Conservation (phyloP, 495 filamentous ascomycete genomes). For the Penicillium coffeae region DNA sequence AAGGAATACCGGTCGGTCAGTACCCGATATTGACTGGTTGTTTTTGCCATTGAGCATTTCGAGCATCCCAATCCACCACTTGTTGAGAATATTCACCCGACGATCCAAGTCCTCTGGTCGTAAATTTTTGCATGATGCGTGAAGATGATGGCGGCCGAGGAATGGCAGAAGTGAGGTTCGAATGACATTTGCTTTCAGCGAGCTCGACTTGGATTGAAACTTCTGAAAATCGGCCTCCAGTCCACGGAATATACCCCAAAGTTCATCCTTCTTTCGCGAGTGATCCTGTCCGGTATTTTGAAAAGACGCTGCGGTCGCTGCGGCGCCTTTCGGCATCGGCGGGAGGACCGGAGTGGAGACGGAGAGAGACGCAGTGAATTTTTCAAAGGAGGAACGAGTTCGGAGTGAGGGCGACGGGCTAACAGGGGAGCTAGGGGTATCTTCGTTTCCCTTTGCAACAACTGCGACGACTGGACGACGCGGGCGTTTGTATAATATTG, state of each 20-base stretch:
- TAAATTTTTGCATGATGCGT: slow-evolving; percentile 63
- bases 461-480: slow-evolving; percentile 52
- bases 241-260: slow-evolving; percentile 81
- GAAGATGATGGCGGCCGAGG: slow-evolving; percentile 64
- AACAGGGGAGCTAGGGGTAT: slow-evolving; percentile 37
- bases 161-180: slow-evolving; percentile 81
- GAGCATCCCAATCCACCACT: slow-evolving; percentile 92
- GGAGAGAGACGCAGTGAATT: slow-evolving; percentile 46
- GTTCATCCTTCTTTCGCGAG: slow-evolving; percentile 68
- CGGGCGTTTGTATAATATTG: slow-evolving; percentile 41
- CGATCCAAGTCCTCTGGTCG: slow-evolving; percentile 83
- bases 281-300: slow-evolving; percentile 41
- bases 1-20: slow-evolving; percentile 76
- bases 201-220: slow-evolving; percentile 73
- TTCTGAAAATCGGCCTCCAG: slow-evolving; percentile 81
- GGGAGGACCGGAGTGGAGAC: slow-evolving; percentile 47
- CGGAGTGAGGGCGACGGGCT: slow-evolving; percentile 46
- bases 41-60: slow-evolving; percentile 77
- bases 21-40: slow-evolving; percentile 67
- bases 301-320: slow-evolving; percentile 26
- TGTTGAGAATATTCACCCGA: slow-evolving; percentile 76
- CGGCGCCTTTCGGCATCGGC: slow-evolving; percentile 44
- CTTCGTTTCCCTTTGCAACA: slow-evolving; percentile 44
- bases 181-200: slow-evolving; percentile 76
- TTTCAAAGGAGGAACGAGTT: slow-evolving; percentile 57